Conservation (phyloP, 2,329 filamentous ascomycete species). For the Pseudohalonectria lignicola region DNA sequence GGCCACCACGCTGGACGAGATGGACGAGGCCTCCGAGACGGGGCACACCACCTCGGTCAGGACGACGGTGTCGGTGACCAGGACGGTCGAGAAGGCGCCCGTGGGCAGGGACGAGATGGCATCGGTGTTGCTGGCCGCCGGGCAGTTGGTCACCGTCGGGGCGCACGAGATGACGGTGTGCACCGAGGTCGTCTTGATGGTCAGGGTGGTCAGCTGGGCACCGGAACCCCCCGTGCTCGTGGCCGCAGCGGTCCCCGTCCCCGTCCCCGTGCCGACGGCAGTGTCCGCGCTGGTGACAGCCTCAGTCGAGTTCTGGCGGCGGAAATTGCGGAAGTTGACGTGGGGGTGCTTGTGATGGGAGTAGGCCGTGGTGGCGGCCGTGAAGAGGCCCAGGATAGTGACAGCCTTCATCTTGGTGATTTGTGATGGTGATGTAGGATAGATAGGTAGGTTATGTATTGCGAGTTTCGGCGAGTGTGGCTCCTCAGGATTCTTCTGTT, state of each 20-base stretch:
- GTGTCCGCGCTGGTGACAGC: neutral
- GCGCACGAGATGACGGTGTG: constrained; percentile 18
- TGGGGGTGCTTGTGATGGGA: constrained; percentile 1
- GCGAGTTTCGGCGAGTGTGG: neutral
- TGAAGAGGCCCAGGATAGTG: constrained; percentile 1
- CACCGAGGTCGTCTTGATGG: constrained; percentile 28
- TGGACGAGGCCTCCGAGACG: constrained; percentile 24
- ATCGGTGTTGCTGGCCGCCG: constrained; percentile 9
- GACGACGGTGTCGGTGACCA: constrained; percentile 26
- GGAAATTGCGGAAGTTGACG: constrained; percentile 4
- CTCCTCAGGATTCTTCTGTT: neutral
- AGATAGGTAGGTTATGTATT: neutral
- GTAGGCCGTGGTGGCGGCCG: constrained; percentile 1
- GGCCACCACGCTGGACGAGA: constrained; percentile 23
- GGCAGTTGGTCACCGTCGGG: constrained; percentile 11
- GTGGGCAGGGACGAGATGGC: constrained; percentile 22
- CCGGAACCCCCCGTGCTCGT: neutral
- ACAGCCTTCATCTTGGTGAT: constrained; percentile 2
- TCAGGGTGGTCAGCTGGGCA: constrained; percentile 7
- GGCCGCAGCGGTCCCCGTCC: neutral
- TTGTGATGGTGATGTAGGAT: too few species aligned
- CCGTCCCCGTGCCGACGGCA: neutral
- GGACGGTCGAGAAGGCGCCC: constrained; percentile 15
- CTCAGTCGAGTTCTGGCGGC: neutral
- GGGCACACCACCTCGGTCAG: constrained; percentile 30